A percentile compares a stretch with the other conserved stretches of the same genome.
These are phyloP conservation scores for Monosporascus ibericus DNA, from an alignment of 2,329 filamentous ascomycete species.

Conservation along the genomic window DNA sequence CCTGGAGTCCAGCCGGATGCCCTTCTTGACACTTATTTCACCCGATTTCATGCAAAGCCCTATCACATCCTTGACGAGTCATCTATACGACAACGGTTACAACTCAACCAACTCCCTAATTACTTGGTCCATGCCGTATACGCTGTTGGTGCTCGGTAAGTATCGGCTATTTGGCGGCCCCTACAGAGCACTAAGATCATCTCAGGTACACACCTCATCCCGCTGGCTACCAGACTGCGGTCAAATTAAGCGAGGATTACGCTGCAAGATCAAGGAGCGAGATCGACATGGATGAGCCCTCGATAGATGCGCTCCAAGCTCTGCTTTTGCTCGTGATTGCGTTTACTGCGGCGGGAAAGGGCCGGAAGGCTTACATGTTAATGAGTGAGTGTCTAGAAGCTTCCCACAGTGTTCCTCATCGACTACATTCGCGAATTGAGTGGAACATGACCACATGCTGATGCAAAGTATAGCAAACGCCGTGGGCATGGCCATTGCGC, in stretches of 20 bases:
- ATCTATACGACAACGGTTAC: conserved; percentile 64
- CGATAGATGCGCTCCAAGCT: conserved; percentile 70
- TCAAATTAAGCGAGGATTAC: conserved; percentile 66
- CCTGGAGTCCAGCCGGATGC: conserved; percentile 49
- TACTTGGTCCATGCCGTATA: conserved; percentile 53
- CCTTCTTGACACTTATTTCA: conserved; percentile 73
- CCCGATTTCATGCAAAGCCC: conserved; percentile 72
- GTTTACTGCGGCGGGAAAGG: conserved; percentile 70
- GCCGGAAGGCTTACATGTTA: conserved; percentile 83
- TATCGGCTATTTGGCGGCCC: not conserved
- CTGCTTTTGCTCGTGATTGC: conserved; percentile 69
- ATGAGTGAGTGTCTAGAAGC: conserved; percentile 49
- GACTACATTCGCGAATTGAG: not conserved
- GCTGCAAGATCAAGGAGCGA: conserved; percentile 62
- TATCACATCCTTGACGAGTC: conserved; percentile 77
- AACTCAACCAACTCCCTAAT: conserved; percentile 57
- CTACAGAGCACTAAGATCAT: conserved; percentile 12
- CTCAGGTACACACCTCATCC: conserved; percentile 63
- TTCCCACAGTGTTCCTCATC: not conserved
- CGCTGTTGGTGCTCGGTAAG: conserved; percentile 57
- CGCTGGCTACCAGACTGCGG: conserved; percentile 60
- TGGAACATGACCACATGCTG: conserved; percentile 18
- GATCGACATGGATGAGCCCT: conserved; percentile 75
- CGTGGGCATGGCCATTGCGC: conserved; percentile 75
- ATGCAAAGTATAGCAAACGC: conserved; percentile 53